These are phyloP conservation scores for Bathelium albidoporum DNA, from an alignment of 495 filamentous ascomycete species.

Conservation along the genomic window DNA sequence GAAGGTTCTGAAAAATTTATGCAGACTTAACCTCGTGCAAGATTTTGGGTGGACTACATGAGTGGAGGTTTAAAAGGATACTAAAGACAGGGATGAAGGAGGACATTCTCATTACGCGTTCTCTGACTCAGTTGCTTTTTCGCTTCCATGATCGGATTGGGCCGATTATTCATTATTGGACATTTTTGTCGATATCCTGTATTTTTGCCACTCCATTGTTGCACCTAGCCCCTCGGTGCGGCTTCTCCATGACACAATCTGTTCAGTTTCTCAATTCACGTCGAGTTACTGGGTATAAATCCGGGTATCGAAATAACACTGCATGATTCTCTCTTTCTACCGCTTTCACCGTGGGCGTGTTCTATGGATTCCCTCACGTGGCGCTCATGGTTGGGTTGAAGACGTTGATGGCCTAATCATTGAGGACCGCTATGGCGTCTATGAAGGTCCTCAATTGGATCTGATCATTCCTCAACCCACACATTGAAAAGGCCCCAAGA, in stretches of 20 bases:
- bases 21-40: not conserved
- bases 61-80: not conserved
- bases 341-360: not conserved
- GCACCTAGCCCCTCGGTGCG: not conserved
- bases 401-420: no score
- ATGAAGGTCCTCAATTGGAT: no score
- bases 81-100: no score
- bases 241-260: not conserved
- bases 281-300: no score
- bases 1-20: no score
- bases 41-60: not conserved
- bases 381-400: no score
- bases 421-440: no score
- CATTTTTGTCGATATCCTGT: constrained; percentile 2
- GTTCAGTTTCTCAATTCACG: not conserved
- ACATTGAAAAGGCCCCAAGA: no score
- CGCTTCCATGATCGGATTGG: not conserved
- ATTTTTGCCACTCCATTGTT: not conserved
- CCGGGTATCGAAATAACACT: not conserved
- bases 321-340: not conserved
- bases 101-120: not conserved
- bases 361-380: no score
- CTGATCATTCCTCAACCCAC: no score
- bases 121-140: not conserved
- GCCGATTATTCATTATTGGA: not conserved